A percentile compares a stretch with the other conserved stretches of the same genome.
These are phyloP conservation scores for Wallacemonas rigidus DNA, from an alignment of 208 protist genomes.

Conservation along the genomic window DNA sequence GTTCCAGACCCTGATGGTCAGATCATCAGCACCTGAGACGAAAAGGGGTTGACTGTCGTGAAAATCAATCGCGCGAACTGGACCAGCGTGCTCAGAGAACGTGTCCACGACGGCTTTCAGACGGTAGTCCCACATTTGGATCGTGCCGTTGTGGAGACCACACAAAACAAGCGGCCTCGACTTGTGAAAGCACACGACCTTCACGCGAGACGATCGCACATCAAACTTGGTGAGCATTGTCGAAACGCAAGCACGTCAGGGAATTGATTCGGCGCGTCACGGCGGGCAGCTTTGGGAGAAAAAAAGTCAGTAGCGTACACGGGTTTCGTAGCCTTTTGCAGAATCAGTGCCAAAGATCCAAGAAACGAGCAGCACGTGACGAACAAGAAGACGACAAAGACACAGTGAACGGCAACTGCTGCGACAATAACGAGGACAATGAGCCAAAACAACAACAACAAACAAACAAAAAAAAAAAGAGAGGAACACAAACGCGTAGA, in stretches of 20 bases:
- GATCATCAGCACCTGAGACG: conserved; percentile 99
- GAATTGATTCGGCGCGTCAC: no score
- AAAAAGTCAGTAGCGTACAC: no score
- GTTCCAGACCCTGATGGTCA: conserved; percentile 99
- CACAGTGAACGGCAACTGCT: no score
- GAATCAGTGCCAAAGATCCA: no score
- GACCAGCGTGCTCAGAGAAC: conserved; percentile 96
- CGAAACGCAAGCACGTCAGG: no score
- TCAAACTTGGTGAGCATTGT: conserved; percentile 97
- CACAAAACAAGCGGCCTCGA: conserved; percentile 98
- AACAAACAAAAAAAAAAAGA: conserved; percentile 2
- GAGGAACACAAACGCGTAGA: background rate
- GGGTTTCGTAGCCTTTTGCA: no score
- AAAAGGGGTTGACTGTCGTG: conserved; percentile 98
- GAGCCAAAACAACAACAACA: no score
- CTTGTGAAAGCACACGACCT: conserved; percentile 99
- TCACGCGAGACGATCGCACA: conserved; percentile 97
- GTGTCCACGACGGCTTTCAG: conserved; percentile 97
- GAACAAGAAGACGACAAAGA: no score
- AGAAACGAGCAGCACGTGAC: no score
- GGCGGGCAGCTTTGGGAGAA: no score
- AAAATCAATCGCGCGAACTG: conserved; percentile 98
- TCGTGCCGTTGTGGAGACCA: conserved; percentile 97
- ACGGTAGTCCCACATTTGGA: conserved; percentile 99
- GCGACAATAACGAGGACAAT: no score